A percentile compares a stretch with the other conserved stretches of the same genome.
Conservation (phyloP, 352 stramenopile genomes). For the Phytophthora constricta region DNA sequence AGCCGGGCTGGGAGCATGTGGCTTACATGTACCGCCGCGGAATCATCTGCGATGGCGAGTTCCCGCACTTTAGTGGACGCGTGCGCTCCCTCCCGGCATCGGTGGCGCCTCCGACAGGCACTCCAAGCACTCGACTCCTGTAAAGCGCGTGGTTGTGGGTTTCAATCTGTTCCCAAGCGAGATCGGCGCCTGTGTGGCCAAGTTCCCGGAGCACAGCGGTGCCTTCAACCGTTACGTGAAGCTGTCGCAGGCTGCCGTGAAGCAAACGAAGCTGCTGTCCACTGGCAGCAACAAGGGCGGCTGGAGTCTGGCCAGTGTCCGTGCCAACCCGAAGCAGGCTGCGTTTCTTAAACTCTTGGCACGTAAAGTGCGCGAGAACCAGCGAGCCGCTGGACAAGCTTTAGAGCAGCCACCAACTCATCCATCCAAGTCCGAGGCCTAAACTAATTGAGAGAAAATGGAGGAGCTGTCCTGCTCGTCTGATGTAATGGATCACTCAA, state of each 20-base stretch:
- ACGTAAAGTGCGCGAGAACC: conserved; percentile 64
- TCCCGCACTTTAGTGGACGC: conserved; percentile 71
- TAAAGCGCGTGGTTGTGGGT: conserved; percentile 75
- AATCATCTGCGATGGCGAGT: conserved; percentile 74
- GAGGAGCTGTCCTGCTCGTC: background rate
- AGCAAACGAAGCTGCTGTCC: conserved; percentile 45
- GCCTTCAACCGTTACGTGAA: conserved; percentile 82
- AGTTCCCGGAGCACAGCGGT: conserved; percentile 70
- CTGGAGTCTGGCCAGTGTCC: conserved; percentile 65
- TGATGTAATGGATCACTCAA: conserved; percentile 1
- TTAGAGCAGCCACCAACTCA: background rate
- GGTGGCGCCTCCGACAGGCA: background rate
- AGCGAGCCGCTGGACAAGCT: conserved; percentile 1
- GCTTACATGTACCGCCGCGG: conserved; percentile 63
- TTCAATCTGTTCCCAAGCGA: conserved; percentile 79
- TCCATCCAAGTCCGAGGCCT: conserved; percentile 8
- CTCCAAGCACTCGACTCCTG: background rate
- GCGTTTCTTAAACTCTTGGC: conserved; percentile 70
- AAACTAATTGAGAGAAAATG: background rate
- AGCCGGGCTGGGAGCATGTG: conserved; percentile 52
- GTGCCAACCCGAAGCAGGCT: conserved; percentile 66
- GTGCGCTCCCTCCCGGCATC: conserved; percentile 51
- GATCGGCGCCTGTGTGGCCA: conserved; percentile 64
- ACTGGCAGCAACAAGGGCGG: conserved; percentile 18
- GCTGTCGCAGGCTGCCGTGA: conserved; percentile 64